phyloP scores from a whole-genome alignment of 2,329 filamentous ascomycete genomes.

The Colletotrichum tabaci region DNA sequence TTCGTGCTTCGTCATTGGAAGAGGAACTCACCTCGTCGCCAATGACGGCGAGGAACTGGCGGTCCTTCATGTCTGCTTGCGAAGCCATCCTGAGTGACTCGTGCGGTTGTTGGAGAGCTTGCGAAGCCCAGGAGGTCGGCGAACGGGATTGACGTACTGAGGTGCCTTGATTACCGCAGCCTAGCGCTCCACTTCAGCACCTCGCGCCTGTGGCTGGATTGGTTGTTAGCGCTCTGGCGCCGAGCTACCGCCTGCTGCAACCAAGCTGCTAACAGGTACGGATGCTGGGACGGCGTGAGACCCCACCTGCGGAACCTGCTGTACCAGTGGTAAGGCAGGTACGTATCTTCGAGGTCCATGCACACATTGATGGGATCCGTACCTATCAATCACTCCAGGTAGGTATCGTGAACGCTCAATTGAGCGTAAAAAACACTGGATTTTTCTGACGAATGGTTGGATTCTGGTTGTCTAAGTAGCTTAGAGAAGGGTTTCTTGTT shows the following conservation, averaged over 20 bases:
- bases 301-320: not conserved
- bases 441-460: too few species aligned
- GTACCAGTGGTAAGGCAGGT: not conserved
- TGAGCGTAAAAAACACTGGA: too few species aligned
- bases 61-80: constrained; percentile 80
- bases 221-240: constrained; percentile 28
- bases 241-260: constrained; percentile 28
- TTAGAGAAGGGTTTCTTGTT: too few species aligned
- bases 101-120: constrained; percentile 38
- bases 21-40: constrained; percentile 85
- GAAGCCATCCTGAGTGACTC: constrained; percentile 59
- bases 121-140: constrained; percentile 30
- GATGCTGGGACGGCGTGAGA: constrained; percentile 2
- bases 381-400: too few species aligned
- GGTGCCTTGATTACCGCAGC: constrained; percentile 31
- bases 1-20: constrained; percentile 48
- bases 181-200: constrained; percentile 26
- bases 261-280: constrained; percentile 11
- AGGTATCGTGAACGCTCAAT: too few species aligned
- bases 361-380: constrained; percentile 6
- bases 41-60: constrained; percentile 97
- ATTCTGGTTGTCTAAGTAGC: too few species aligned
- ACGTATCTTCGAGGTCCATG: not conserved
- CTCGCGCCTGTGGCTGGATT: constrained; percentile 18
- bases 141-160: constrained; percentile 39